Evolutionary conservation across 495 filamentous ascomycete species (phyloP), one percentile per base, ranked within the genome.

Genomic region (Rhypophila decipiens): DNA sequence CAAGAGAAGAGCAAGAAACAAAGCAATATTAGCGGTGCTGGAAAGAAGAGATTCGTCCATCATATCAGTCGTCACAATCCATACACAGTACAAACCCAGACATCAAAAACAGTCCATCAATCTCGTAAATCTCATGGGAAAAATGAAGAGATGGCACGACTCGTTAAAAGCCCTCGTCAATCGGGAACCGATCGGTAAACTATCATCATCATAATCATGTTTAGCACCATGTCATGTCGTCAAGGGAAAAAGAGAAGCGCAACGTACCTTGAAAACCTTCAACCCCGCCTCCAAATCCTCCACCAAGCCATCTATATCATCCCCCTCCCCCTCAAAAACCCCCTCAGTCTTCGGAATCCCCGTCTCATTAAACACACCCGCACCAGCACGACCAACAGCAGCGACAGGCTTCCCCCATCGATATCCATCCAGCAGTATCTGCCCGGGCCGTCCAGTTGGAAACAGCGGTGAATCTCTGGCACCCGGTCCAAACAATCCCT

Each of bases 331-430:
- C 5, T 59, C 56, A 53, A 71, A 82, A 15, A 86, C 83, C 31
- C 84, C 85, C 0, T 72, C 61, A 0, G 62, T 59, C 1, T 56
- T 44, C 2, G 41, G 79, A 67, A 10, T 70, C 67, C n/a, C 56
- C 0, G 50, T 52, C 5, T 65, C 71, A 4, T 62, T 52, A 3
- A 53, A 40, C 5, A 88, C 60, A 17, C 69, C 75, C 33, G 33
- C 29, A 12, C 51, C 49, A 5, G 45, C 57, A 31, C 51, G 51
- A 0, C 85, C 85, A 2, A 87, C 47, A 1, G 76, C 82, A 4
- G 65, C 82, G 33, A 90, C 73, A 0, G 86, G 78, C 74, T 90
- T 90, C 5, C 85, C 86, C 65, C 80, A 88, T 1, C 76, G 65
- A 68, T 78, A 90, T 0, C 71, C 83, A 64, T 81, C 76, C n/a